Conservation (phyloP, 306 rosid species). For the Herpetospermum pedunculosum region DNA sequence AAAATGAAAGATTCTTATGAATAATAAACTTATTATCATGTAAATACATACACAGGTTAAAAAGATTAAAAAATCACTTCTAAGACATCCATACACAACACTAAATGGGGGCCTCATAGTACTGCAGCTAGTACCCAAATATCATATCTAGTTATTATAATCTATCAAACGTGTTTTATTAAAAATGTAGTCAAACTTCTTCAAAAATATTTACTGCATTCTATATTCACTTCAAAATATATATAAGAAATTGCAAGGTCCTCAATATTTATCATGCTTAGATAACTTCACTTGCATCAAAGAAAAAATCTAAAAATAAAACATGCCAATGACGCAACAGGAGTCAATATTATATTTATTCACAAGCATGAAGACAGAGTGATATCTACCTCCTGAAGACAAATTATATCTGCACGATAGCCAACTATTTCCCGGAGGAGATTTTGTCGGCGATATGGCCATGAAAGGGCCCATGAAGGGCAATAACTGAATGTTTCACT, state of each 20-base stretch:
- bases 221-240: not conserved
- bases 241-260: not conserved
- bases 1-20: not conserved
- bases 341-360: not conserved
- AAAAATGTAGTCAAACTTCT: not conserved
- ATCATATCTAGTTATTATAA: not conserved
- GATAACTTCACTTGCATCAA: not conserved
- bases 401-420: constrained; percentile 85
- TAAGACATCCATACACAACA: not conserved
- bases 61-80: not conserved
- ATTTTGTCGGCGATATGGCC: constrained; percentile 99
- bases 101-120: not conserved
- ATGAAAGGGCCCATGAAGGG: constrained; percentile 97
- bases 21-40: not conserved
- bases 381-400: constrained; percentile 90
- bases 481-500: constrained; percentile 71
- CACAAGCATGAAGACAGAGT: constrained; percentile 8
- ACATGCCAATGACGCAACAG: not conserved
- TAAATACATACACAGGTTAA: not conserved
- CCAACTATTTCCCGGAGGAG: constrained; percentile 88
- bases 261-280: not conserved
- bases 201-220: not conserved
- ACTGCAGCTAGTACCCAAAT: not conserved
- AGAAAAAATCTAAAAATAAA: not conserved
- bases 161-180: not conserved